phyloP scores from a whole-genome alignment of 768 basidiomycete genomes.

The Phanerodontia chrysosporium region DNA sequence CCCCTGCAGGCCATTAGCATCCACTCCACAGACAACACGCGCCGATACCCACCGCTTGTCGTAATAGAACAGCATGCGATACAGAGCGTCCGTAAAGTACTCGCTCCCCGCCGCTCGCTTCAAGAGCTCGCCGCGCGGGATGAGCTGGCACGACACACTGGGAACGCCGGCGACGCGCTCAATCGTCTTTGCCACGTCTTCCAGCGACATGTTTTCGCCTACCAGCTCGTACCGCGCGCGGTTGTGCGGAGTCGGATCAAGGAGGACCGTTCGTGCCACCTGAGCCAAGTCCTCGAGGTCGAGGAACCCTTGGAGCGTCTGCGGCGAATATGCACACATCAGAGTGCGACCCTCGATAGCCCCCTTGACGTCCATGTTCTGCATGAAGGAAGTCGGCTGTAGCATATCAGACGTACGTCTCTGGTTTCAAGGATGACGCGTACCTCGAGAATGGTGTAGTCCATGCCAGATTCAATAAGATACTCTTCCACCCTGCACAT shows the following conservation, averaged over 20 bases:
- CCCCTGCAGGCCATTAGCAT: constrained; percentile 18
- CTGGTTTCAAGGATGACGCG: neutral
- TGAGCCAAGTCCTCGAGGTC: constrained; percentile 29
- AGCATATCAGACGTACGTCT: neutral
- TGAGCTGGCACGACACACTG: constrained; percentile 16
- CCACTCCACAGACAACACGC: neutral
- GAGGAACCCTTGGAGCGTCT: constrained; percentile 30
- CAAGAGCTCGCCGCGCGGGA: constrained; percentile 17
- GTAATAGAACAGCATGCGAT: constrained; percentile 31
- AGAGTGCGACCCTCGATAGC: constrained; percentile 13
- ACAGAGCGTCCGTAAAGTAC: constrained; percentile 23
- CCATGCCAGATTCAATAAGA: constrained; percentile 31
- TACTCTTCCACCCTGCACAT: constrained; percentile 30
- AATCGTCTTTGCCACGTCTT: constrained; percentile 23
- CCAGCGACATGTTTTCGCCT: constrained; percentile 27
- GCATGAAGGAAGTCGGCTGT: constrained; percentile 32
- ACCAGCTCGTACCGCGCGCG: constrained; percentile 33
- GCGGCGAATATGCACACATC: constrained; percentile 20
- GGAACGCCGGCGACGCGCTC: constrained; percentile 6
- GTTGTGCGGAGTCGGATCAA: constrained; percentile 26
- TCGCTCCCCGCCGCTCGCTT: constrained; percentile 11
- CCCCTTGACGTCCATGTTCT: constrained; percentile 24
- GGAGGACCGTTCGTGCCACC: constrained; percentile 25
- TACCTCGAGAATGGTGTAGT: constrained; percentile 34
- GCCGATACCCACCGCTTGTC: constrained; percentile 23